phyloP scores from a whole-genome alignment of 345 rosid genomes.

The Salix caprea region DNA sequence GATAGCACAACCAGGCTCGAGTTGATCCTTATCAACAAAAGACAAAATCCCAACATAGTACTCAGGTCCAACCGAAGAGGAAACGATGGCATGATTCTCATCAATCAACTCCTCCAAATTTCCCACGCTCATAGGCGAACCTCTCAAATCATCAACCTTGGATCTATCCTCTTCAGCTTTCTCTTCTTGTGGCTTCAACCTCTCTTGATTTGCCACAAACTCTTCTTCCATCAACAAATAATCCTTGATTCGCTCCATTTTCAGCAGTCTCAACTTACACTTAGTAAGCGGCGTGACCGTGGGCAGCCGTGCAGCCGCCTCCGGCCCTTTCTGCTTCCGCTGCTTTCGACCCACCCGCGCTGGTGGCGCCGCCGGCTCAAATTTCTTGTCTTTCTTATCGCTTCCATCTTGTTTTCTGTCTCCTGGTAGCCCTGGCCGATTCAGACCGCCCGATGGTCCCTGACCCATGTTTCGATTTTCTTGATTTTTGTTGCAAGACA shows the following conservation, averaged over 20 bases:
- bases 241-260: slow-evolving; percentile 85
- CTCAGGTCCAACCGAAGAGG: slow-evolving; percentile 93
- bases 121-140: slow-evolving; percentile 94
- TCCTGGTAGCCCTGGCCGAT: slow-evolving; percentile 60
- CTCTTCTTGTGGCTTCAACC: slow-evolving; percentile 92
- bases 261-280: slow-evolving; percentile 77
- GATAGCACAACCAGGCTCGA: slow-evolving; percentile 96
- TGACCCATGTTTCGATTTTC: slow-evolving; percentile 55
- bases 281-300: slow-evolving; percentile 75
- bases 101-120: slow-evolving; percentile 91
- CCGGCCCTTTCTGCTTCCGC: slow-evolving; percentile 83
- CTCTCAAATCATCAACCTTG: slow-evolving; percentile 86
- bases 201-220: slow-evolving; percentile 87
- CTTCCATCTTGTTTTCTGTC: slow-evolving; percentile 69
- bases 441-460: slow-evolving; percentile 81
- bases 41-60: slow-evolving; percentile 87
- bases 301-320: slow-evolving; percentile 86
- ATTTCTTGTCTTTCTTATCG: slow-evolving; percentile 89
- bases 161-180: slow-evolving; percentile 94
- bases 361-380: slow-evolving; percentile 89
- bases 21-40: slow-evolving; percentile 96
- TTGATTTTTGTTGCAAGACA: not conserved
- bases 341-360: slow-evolving; percentile 86
- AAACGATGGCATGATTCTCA: slow-evolving; percentile 94
- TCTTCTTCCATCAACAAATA: slow-evolving; percentile 93